A percentile compares a stretch with the other conserved stretches of the same genome.
These are phyloP conservation scores for Podospora pseudoanserina DNA, from an alignment of 495 filamentous ascomycete species.

Conservation along the genomic window DNA sequence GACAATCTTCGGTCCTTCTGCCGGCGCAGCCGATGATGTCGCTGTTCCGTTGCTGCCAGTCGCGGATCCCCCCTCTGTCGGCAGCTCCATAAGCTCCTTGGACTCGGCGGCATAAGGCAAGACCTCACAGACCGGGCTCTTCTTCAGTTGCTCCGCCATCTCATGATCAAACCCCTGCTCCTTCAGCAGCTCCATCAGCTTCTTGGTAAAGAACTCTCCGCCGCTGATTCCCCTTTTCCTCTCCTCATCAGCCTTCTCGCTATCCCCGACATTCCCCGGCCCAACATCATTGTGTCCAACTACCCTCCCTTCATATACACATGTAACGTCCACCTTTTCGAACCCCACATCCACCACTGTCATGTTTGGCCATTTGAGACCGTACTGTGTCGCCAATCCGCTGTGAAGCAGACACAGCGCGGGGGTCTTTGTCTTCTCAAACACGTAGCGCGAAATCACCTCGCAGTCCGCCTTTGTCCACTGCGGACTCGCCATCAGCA, in stretches of 20 bases:
- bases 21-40: constrained; percentile 21
- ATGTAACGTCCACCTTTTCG: constrained; percentile 87
- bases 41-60: constrained; percentile 37
- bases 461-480: constrained; percentile 85
- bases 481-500: constrained; percentile 78
- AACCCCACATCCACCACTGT: constrained; percentile 87
- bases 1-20: constrained; percentile 34
- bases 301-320: constrained; percentile 72
- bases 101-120: constrained; percentile 61
- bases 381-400: constrained; percentile 77
- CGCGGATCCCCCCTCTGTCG: constrained; percentile 58
- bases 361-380: constrained; percentile 69
- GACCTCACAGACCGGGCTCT: constrained; percentile 82
- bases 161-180: constrained; percentile 70
- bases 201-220: constrained; percentile 83
- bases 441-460: constrained; percentile 81
- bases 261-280: constrained; percentile 52
- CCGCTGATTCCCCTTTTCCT: constrained; percentile 57
- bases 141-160: constrained; percentile 95
- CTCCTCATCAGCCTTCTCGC: background rate
- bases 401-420: constrained; percentile 83
- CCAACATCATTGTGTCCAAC: constrained; percentile 40
- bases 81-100: constrained; percentile 51
- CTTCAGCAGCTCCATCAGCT: constrained; percentile 64
- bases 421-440: constrained; percentile 93